Evolutionary conservation across 352 stramenopile species (phyloP).

Genomic region (Elongisporangium anandrum): DNA sequence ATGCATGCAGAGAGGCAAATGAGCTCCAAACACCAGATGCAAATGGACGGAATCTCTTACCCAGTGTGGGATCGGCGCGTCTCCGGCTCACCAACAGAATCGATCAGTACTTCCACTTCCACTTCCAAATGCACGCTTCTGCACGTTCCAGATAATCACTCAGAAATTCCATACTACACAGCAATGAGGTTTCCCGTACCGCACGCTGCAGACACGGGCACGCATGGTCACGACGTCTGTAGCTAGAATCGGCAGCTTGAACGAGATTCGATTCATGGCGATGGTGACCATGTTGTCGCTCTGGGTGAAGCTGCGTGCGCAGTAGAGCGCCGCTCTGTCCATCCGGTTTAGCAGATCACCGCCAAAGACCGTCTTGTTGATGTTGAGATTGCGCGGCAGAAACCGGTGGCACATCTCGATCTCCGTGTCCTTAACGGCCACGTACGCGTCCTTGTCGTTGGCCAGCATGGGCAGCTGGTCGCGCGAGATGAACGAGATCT

Average conservation of each 20-base stretch:
- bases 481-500: conserved; percentile 25
- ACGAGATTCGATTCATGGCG: conserved; percentile 70
- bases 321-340: conserved; percentile 65
- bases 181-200: conserved; percentile 30
- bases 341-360: conserved; percentile 61
- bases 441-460: conserved; percentile 34
- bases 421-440: conserved; percentile 49
- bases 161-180: conserved; percentile 1
- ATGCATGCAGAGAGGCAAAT: background rate
- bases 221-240: conserved; percentile 58
- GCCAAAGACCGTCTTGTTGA: conserved; percentile 67
- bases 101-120: conserved; percentile 57
- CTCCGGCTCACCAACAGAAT: conserved; percentile 21
- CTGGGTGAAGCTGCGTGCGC: conserved; percentile 65
- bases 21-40: background rate
- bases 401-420: conserved; percentile 74
- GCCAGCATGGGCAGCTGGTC: conserved; percentile 21
- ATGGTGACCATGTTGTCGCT: conserved; percentile 76
- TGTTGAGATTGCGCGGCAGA: conserved; percentile 63
- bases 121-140: conserved; percentile 57
- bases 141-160: background rate
- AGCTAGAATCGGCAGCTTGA: conserved; percentile 58
- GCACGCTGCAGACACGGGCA: conserved; percentile 55
- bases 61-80: conserved; percentile 50
- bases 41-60: conserved; percentile 16